phyloP scores from a whole-genome alignment of 2,329 filamentous ascomycete genomes.

The Phaeosphaeriaceae sp. region DNA sequence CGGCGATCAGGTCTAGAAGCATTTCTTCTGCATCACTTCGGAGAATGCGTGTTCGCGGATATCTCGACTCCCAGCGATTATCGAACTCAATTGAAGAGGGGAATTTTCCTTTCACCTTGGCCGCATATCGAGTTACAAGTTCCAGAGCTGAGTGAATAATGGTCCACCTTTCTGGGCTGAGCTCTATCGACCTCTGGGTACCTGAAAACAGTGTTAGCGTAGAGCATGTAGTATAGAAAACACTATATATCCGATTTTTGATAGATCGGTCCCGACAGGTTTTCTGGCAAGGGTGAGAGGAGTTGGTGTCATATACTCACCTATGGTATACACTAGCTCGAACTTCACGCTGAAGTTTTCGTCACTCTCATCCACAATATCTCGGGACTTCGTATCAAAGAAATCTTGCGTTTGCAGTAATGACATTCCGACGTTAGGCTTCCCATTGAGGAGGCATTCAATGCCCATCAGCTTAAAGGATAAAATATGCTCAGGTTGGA shows the following conservation, averaged over 20 bases:
- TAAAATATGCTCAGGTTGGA: constrained; percentile 68
- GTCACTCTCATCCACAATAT: constrained; percentile 70
- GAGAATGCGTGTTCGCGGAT: constrained; percentile 58
- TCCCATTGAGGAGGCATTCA: constrained; percentile 52
- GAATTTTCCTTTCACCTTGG: constrained; percentile 30
- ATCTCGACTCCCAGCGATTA: constrained; percentile 36
- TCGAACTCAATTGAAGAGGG: constrained; percentile 50
- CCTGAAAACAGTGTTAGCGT: background rate
- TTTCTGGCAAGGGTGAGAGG: background rate
- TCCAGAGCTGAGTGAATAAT: constrained; percentile 60
- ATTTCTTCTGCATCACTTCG: constrained; percentile 39
- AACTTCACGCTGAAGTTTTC: constrained; percentile 67
- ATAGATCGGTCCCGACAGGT: no score
- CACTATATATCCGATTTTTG: no score
- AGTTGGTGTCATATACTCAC: constrained; percentile 24
- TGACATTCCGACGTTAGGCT: constrained; percentile 31
- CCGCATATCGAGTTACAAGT: constrained; percentile 44
- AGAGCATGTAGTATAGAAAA: background rate
- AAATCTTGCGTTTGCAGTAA: constrained; percentile 53
- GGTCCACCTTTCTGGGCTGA: constrained; percentile 61
- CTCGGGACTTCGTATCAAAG: constrained; percentile 55
- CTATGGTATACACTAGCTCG: constrained; percentile 68
- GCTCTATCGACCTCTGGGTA: constrained; percentile 55
- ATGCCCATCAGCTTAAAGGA: constrained; percentile 68
- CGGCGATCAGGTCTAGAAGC: constrained; percentile 29